Evolutionary conservation across 2,329 filamentous ascomycete genomes (phyloP), one percentile per base, ranked within the genome.

Genomic region (Ophiostoma himal-ulmi): DNA sequence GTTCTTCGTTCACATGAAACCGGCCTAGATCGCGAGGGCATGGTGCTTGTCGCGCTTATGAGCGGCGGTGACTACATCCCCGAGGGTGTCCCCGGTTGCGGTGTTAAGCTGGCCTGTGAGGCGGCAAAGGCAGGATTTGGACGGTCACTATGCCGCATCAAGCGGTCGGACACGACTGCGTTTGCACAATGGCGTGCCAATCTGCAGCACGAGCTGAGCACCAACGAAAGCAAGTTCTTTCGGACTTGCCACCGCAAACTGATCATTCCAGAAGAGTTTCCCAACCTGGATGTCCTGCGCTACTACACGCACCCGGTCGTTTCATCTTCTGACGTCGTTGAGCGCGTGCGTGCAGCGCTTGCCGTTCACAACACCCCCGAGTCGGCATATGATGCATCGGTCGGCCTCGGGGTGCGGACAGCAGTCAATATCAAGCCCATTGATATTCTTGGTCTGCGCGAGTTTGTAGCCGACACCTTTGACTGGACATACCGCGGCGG

Each of bases 11-110:
- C 57, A 7, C 75, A 81, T 70, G 71, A 82, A 1, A 83, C 85
- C 0, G 90, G 90, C 0, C 82, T 98, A 65, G 92, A 94, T 76
- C 84, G 91, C 26, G 89, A 95, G 73, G 94, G 93, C 0, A 96
- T 99, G 94, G 90, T 98, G 30, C 81, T 99, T 14, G 91, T 98
- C 26, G 95, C 95, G 0, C 82, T 99, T 73, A 93, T 99, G 86
- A 97, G 94, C 75, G 95, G 95, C 7, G 95, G 95, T 7, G 95
- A 99, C 79, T 99, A 99, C 75, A 83, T 94, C 0, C 92, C 94
- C 0, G 91, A 93, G 70, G 95, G 95, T 0, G 90, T 99, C 20
- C 89, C 91, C 0, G 91, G 92, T 4, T 96, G 94, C 75, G 95
- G 95, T 1, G 88, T 93, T 67, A 96, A 94, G 77, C 83, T 94